phyloP scores from a whole-genome alignment of 2,329 filamentous ascomycete species.

The Ophiosphaerella korrae region DNA sequence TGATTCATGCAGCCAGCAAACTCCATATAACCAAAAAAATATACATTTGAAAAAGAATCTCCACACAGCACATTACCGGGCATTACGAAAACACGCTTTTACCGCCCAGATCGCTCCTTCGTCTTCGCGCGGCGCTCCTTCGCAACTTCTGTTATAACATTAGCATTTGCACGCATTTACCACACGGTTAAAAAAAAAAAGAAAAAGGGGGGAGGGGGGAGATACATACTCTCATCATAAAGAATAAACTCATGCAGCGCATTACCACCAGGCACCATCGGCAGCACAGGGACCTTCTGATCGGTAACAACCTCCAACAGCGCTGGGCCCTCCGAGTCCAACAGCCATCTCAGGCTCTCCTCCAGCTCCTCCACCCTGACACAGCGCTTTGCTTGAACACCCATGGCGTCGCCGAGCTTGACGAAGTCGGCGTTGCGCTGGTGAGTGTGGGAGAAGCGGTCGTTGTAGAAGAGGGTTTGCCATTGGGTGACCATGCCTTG shows the following conservation, averaged over 20 bases:
- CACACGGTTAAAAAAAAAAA: no score
- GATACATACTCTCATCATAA: constrained; percentile 73
- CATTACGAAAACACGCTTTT: not conserved
- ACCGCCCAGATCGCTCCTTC: constrained; percentile 35
- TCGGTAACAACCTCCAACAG: constrained; percentile 92
- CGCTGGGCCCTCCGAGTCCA: constrained; percentile 83
- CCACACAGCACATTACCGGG: not conserved
- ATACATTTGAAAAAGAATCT: constrained; percentile 3
- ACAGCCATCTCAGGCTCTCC: constrained; percentile 83
- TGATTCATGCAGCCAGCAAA: no score
- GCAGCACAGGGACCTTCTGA: constrained; percentile 88
- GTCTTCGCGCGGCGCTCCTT: constrained; percentile 40
- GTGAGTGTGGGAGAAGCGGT: constrained; percentile 90
- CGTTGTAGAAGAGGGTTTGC: constrained; percentile 97
- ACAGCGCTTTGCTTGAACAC: constrained; percentile 74
- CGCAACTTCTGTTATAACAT: constrained; percentile 19
- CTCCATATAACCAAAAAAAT: constrained; percentile 1
- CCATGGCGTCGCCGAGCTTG: constrained; percentile 91
- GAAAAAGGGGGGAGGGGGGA: no score
- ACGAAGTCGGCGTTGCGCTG: constrained; percentile 96
- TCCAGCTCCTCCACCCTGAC: constrained; percentile 77
- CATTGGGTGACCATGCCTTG: constrained; percentile 99
- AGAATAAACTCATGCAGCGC: constrained; percentile 92
- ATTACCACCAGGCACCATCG: constrained; percentile 90
- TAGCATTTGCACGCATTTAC: constrained; percentile 1